phyloP scores from a whole-genome alignment of 1,284 basidiomycete species.

The Leccinum laetum region DNA sequence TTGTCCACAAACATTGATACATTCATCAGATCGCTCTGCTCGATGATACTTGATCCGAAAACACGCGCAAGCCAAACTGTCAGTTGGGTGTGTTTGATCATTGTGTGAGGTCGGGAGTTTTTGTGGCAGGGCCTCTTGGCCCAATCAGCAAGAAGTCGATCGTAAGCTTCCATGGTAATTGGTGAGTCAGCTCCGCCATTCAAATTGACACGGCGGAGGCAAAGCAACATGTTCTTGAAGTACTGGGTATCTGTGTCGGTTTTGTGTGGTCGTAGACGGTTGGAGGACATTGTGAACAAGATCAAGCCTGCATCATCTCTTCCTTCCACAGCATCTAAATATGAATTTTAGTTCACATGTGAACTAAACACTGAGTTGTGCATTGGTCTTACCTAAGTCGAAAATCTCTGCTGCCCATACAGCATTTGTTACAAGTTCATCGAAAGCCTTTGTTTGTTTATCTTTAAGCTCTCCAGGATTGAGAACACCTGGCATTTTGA shows the following conservation, averaged over 20 bases:
- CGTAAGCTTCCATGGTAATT: not conserved
- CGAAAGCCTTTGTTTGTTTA: not conserved
- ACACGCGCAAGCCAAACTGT: too few species aligned
- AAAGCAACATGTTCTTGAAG: not conserved
- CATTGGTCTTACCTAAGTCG: not conserved
- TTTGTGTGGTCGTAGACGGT: not conserved
- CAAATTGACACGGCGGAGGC: not conserved
- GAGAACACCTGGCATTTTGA: not conserved
- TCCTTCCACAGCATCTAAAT: not conserved
- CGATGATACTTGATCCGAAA: too few species aligned
- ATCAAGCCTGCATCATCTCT: not conserved
- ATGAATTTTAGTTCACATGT: not conserved
- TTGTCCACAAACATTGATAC: too few species aligned
- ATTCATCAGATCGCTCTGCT: too few species aligned
- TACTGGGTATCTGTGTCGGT: not conserved
- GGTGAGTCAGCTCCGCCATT: not conserved
- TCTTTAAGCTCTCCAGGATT: not conserved
- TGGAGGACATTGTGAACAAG: not conserved
- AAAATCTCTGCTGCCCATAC: not conserved
- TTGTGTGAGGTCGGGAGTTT: too few species aligned
- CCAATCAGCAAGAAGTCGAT: not conserved
- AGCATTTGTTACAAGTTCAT: not conserved
- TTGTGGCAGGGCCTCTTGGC: too few species aligned
- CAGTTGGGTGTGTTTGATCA: too few species aligned
- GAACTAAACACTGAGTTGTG: not conserved